phyloP scores from a whole-genome alignment of 1,284 basidiomycete genomes.

The Ceratobasidium sp. region DNA sequence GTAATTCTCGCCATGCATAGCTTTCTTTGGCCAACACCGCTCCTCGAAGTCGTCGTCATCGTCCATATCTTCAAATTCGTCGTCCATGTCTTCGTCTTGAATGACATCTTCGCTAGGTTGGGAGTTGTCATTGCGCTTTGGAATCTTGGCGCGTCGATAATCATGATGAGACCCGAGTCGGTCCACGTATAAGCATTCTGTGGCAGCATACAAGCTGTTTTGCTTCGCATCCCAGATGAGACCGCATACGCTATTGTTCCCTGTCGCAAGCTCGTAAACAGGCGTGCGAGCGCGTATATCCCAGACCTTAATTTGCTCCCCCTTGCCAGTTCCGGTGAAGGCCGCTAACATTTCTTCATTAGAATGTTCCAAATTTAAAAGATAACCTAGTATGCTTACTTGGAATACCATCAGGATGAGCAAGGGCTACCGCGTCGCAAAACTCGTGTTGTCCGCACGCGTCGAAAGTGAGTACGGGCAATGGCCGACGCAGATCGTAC shows the following conservation, averaged over 20 bases:
- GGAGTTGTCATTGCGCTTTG: not conserved
- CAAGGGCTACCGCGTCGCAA: not conserved
- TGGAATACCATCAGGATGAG: not conserved
- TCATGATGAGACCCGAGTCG: slow-evolving; percentile 13
- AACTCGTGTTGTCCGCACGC: slow-evolving; percentile 1
- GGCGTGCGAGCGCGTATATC: slow-evolving; percentile 11
- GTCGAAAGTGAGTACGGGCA: slow-evolving; percentile 13
- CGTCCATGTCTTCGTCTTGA: not conserved
- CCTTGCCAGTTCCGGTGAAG: slow-evolving; percentile 2
- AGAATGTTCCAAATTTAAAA: not conserved
- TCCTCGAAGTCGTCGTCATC: slow-evolving; percentile 12
- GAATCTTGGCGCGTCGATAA: not conserved
- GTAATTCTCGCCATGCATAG: slow-evolving; percentile 9
- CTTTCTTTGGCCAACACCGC: slow-evolving; percentile 6
- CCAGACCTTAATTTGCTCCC: slow-evolving; percentile 18
- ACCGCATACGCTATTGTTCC: not conserved
- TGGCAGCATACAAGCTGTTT: slow-evolving; percentile 17
- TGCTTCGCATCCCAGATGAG: slow-evolving; percentile 12
- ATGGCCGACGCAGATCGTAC: slow-evolving; percentile 11
- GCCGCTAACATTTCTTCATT: not conserved
- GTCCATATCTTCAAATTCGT: slow-evolving; percentile 11
- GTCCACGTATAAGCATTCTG: slow-evolving; percentile 10
- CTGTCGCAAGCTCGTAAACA: slow-evolving; percentile 32
- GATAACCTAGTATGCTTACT: not conserved
- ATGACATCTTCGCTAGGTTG: not conserved